Evolutionary conservation across 148 eudicot genomes (phyloP).

Genomic region (Rhododendron kiyosumense): DNA sequence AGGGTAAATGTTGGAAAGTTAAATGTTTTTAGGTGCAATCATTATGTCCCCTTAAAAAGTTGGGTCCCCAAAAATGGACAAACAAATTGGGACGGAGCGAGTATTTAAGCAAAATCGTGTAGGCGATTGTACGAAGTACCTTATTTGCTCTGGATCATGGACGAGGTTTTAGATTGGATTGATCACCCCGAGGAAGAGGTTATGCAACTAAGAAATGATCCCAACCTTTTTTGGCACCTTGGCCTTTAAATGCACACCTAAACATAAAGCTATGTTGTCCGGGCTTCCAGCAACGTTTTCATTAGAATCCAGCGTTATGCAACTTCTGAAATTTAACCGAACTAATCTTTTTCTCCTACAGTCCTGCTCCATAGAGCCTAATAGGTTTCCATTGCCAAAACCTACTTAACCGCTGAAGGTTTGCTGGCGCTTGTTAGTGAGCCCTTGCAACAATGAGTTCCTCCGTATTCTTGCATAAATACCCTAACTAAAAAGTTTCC

Average conservation of each 20-base stretch:
- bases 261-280: background rate
- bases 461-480: background rate
- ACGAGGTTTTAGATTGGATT: background rate
- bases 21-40: too few relatives aligned
- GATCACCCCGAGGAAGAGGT: background rate
- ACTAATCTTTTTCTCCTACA: background rate
- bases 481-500: background rate
- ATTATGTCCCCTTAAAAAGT: too few relatives aligned
- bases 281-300: background rate
- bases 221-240: background rate
- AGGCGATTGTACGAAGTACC: background rate
- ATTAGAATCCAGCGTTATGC: background rate
- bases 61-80: too few relatives aligned
- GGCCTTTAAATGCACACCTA: background rate
- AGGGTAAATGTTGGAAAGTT: too few relatives aligned
- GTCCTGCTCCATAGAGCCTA: background rate
- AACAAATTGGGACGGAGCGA: too few relatives aligned
- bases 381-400: background rate
- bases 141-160: background rate
- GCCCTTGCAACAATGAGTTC: background rate
- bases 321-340: background rate
- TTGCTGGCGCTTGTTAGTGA: background rate
- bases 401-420: background rate
- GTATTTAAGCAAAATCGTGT: background rate
- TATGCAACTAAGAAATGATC: background rate